phyloP scores from a whole-genome alignment of 345 rosid genomes.

The Hypericum perforatum region DNA sequence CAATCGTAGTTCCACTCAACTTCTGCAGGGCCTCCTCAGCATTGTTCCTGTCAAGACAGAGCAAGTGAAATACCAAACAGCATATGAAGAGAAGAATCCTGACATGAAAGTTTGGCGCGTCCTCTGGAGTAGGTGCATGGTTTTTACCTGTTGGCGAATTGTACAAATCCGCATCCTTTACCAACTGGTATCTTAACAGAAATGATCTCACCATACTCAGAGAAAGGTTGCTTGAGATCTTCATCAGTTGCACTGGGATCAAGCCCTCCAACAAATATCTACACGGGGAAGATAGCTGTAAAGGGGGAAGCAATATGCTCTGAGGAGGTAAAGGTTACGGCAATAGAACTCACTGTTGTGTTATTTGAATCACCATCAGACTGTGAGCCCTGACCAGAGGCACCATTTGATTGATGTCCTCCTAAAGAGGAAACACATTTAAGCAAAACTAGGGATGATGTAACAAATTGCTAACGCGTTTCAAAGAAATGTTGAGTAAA shows the following conservation, averaged over 20 bases:
- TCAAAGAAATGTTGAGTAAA: too few relatives aligned
- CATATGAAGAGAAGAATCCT: too few relatives aligned
- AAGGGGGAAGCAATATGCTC: conserved; percentile 9
- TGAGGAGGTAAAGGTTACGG: conserved; percentile 13
- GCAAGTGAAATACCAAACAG: conserved; percentile 3
- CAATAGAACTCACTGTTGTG: conserved; percentile 58
- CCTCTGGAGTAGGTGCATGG: background rate
- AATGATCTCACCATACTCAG: conserved; percentile 74
- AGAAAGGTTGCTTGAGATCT: conserved; percentile 74
- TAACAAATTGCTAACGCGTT: background rate
- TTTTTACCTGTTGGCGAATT: conserved; percentile 67
- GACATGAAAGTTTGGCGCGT: background rate
- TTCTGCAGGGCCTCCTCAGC: conserved; percentile 93
- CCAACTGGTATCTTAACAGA: conserved; percentile 86
- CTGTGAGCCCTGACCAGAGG: conserved; percentile 36
- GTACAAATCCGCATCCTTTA: conserved; percentile 94
- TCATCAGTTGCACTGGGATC: conserved; percentile 78
- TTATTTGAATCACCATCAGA: conserved; percentile 70
- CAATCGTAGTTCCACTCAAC: conserved; percentile 50
- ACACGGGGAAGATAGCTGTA: conserved; percentile 20
- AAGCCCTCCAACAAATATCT: conserved; percentile 99
- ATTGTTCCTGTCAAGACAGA: conserved; percentile 34
- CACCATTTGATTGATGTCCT: conserved; percentile 59
- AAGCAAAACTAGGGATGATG: background rate
- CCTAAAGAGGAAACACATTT: conserved; percentile 23